These are phyloP conservation scores for Paraleonurus japonicus DNA, from an alignment of 257 asterid genomes.

Conservation along the genomic window DNA sequence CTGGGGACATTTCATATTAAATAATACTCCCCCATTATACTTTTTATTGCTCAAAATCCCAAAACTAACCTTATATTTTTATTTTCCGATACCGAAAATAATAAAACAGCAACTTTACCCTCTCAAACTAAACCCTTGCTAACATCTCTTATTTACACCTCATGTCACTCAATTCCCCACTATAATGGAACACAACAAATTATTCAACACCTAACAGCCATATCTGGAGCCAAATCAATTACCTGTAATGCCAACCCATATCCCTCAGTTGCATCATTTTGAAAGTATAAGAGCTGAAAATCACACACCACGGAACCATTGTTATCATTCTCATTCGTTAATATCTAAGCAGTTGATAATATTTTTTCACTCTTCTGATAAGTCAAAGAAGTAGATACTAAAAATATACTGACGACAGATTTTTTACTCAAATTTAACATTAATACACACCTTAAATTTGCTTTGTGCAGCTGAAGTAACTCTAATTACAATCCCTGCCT, in stretches of 20 bases:
- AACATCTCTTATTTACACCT: too few relatives aligned
- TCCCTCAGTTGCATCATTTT: slow-evolving; percentile 72
- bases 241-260: slow-evolving; percentile 91
- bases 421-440: slow-evolving; percentile 1
- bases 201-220: not conserved
- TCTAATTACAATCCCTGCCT: slow-evolving; percentile 77
- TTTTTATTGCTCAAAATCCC: too few relatives aligned
- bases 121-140: too few relatives aligned
- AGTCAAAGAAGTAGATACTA: not conserved
- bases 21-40: too few relatives aligned
- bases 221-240: slow-evolving; percentile 9
- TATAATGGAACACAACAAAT: too few relatives aligned
- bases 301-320: slow-evolving; percentile 9
- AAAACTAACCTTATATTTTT: too few relatives aligned
- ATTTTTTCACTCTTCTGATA: too few relatives aligned
- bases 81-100: too few relatives aligned
- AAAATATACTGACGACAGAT: not conserved
- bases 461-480: slow-evolving; percentile 91
- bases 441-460: slow-evolving; percentile 70
- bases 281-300: slow-evolving; percentile 60
- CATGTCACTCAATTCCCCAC: too few relatives aligned
- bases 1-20: not conserved
- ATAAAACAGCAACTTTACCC: too few relatives aligned
- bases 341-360: too few relatives aligned
- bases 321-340: slow-evolving; percentile 13